These are phyloP conservation scores for Elsinoe batatas DNA, from an alignment of 2,329 filamentous ascomycete genomes.

Conservation along the genomic window DNA sequence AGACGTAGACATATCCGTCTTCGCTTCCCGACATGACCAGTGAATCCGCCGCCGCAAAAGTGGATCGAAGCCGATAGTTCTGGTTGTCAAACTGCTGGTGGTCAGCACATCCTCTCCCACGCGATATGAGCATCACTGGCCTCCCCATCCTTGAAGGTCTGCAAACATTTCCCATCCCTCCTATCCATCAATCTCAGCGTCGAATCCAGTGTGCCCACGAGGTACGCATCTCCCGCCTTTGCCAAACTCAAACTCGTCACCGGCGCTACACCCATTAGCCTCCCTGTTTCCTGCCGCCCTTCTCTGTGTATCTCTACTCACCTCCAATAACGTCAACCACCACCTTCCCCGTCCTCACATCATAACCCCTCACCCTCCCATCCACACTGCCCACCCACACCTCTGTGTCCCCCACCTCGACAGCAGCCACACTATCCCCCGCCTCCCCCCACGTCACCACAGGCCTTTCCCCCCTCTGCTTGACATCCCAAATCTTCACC, in stretches of 20 bases:
- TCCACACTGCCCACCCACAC: conserved; percentile 75
- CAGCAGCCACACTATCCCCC: conserved; percentile 51
- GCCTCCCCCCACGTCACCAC: conserved; percentile 67
- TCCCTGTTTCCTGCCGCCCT: too few relatives aligned
- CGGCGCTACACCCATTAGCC: conserved; percentile 31
- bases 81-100: conserved; percentile 48
- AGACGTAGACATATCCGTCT: conserved; percentile 62
- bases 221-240: conserved; percentile 60
- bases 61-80: conserved; percentile 62
- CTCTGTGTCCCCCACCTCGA: conserved; percentile 36
- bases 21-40: conserved; percentile 77
- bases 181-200: conserved; percentile 74
- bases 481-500: conserved; percentile 66
- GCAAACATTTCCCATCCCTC: conserved; percentile 60
- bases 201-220: conserved; percentile 68
- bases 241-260: conserved; percentile 70
- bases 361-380: conserved; percentile 70
- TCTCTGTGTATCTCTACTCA: too few relatives aligned
- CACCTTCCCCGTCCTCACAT: conserved; percentile 64
- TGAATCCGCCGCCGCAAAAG: conserved; percentile 65
- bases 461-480: conserved; percentile 46
- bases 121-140: conserved; percentile 21
- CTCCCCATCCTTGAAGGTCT: conserved; percentile 52
- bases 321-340: conserved; percentile 61
- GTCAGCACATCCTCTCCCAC: conserved; percentile 7